Conservation (phyloP, 495 filamentous ascomycete species). For the Penicillium verhagenii region DNA sequence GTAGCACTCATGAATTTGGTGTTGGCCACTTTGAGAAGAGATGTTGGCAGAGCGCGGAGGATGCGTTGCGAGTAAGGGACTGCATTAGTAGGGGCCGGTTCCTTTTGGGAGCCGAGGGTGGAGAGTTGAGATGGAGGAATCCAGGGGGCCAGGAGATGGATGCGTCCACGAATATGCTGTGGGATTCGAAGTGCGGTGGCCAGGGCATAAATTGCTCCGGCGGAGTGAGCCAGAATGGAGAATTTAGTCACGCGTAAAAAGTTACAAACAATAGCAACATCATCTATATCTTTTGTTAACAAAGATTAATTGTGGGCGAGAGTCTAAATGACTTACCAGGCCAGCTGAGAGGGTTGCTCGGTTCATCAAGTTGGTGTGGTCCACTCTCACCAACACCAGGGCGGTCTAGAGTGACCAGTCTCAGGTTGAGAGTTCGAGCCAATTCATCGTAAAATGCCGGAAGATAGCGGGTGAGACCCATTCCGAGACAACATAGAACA, state of each 20-base stretch:
- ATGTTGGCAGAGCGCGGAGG: slow-evolving; percentile 85
- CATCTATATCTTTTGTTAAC: slow-evolving; percentile 54
- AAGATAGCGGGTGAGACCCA: slow-evolving; percentile 95
- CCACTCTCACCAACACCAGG: slow-evolving; percentile 94
- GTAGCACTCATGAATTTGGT: slow-evolving; percentile 92
- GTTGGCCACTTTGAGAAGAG: slow-evolving; percentile 90
- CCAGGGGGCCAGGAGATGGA: slow-evolving; percentile 96
- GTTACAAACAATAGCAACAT: slow-evolving; percentile 94
- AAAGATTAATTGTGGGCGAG: background rate
- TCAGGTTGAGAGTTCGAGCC: slow-evolving; percentile 80
- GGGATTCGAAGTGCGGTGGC: slow-evolving; percentile 95
- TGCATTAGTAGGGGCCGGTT: slow-evolving; percentile 71
- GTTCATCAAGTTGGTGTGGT: slow-evolving; percentile 66
- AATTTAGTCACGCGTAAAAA: slow-evolving; percentile 92
- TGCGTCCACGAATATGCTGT: slow-evolving; percentile 89
- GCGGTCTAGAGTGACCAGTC: slow-evolving; percentile 90
- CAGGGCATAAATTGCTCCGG: slow-evolving; percentile 94
- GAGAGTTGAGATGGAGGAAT: slow-evolving; percentile 97
- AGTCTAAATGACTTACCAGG: slow-evolving; percentile 61
- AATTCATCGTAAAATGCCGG: slow-evolving; percentile 98
- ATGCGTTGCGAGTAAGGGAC: slow-evolving; percentile 92
- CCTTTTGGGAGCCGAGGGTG: slow-evolving; percentile 71
- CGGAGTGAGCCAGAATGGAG: slow-evolving; percentile 95
- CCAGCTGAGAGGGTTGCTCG: slow-evolving; percentile 88
- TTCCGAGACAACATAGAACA: slow-evolving; percentile 95